These are phyloP conservation scores for Aspergillus hiratsukae DNA, from an alignment of 2,329 filamentous ascomycete genomes.

Conservation along the genomic window DNA sequence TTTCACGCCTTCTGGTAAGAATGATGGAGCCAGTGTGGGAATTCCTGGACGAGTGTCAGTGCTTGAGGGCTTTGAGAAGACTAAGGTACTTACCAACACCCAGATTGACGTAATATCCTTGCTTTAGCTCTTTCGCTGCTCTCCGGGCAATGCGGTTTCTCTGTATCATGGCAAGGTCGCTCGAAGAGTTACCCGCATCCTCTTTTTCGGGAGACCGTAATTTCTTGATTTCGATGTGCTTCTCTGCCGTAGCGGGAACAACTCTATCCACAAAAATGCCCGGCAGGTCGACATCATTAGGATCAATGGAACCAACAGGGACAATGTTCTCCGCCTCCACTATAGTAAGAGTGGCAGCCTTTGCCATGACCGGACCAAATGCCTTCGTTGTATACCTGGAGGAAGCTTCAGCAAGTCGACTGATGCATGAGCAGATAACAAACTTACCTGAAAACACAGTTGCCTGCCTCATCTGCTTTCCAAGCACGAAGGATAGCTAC, in stretches of 20 bases:
- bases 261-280: slow-evolving; percentile 81
- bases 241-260: slow-evolving; percentile 66
- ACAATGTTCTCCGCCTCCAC: slow-evolving; percentile 85
- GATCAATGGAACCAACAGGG: slow-evolving; percentile 65
- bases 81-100: slow-evolving; percentile 25
- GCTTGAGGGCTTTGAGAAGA: neutral
- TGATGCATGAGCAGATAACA: slow-evolving; percentile 16
- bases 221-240: slow-evolving; percentile 68
- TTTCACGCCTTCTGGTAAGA: slow-evolving; percentile 61
- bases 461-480: slow-evolving; percentile 72
- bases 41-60: slow-evolving; percentile 52
- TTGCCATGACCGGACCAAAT: slow-evolving; percentile 73
- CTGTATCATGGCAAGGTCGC: slow-evolving; percentile 31
- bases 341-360: slow-evolving; percentile 71
- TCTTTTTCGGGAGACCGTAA: slow-evolving; percentile 42
- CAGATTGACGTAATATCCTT: slow-evolving; percentile 39
- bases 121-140: slow-evolving; percentile 74
- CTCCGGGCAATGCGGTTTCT: slow-evolving; percentile 65
- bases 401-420: slow-evolving; percentile 18
- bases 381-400: slow-evolving; percentile 64
- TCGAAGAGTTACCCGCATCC: slow-evolving; percentile 33
- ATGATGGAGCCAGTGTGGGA: slow-evolving; percentile 77
- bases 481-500: slow-evolving; percentile 72
- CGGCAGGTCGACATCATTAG: slow-evolving; percentile 71
- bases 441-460: slow-evolving; percentile 68